Conservation (phyloP, 352 stramenopile species). For the Phytophthora citrophthora region DNA sequence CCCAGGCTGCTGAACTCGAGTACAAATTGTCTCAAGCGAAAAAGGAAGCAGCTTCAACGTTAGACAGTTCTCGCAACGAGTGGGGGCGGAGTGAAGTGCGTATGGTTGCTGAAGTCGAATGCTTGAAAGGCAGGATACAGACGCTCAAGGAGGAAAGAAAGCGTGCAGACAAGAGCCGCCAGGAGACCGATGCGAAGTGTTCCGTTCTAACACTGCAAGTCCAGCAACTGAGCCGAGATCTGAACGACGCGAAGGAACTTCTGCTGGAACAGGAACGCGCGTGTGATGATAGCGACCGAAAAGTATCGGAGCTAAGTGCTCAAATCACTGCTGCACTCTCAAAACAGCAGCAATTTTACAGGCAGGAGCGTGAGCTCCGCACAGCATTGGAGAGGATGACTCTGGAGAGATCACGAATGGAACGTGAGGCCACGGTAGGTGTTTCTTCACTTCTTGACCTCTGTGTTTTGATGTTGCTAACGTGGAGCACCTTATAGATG, state of each 20-base stretch:
- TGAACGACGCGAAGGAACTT: slow-evolving; percentile 62
- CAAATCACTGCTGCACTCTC: slow-evolving; percentile 74
- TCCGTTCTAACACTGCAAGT: slow-evolving; percentile 52
- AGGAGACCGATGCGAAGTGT: slow-evolving; percentile 58
- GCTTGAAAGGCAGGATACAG: slow-evolving; percentile 51
- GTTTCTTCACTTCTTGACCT: background rate
- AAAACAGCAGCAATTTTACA: slow-evolving; percentile 78
- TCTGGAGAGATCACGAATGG: slow-evolving; percentile 67
- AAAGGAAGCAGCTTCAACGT: slow-evolving; percentile 42
- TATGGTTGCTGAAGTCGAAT: slow-evolving; percentile 66
- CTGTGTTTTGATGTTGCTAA: background rate
- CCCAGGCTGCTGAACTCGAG: slow-evolving; percentile 52
- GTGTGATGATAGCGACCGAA: slow-evolving; percentile 75
- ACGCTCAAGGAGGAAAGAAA: slow-evolving; percentile 71
- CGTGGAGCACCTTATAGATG: slow-evolving; percentile 26
- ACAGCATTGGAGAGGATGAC: slow-evolving; percentile 63
- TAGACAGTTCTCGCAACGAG: slow-evolving; percentile 50
- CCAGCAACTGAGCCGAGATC: slow-evolving; percentile 62
- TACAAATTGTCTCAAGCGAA: slow-evolving; percentile 54
- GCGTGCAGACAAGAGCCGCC: slow-evolving; percentile 49
- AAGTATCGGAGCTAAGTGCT: slow-evolving; percentile 65
- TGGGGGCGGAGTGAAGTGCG: slow-evolving; percentile 61
- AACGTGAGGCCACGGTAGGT: slow-evolving; percentile 62
- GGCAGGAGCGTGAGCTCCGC: slow-evolving; percentile 71
- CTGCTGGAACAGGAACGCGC: slow-evolving; percentile 65